Evolutionary conservation across 2,329 filamentous ascomycete genomes (phyloP).

Genomic region (Amauroascus niger): DNA sequence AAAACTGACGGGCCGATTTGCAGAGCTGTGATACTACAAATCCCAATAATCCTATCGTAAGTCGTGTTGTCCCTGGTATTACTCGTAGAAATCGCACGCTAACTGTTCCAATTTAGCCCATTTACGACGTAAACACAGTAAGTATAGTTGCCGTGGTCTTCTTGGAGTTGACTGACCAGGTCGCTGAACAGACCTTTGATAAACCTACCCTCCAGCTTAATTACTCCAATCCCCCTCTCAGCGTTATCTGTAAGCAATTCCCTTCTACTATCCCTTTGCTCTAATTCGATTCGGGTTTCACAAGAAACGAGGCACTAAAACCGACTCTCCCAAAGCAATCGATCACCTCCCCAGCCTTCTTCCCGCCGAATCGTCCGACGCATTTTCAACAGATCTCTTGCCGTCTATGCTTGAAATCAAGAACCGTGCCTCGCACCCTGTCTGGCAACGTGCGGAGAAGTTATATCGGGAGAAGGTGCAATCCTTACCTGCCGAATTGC

Average conservation of each 20-base stretch:
- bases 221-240: constrained; percentile 51
- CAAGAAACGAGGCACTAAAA: neutral
- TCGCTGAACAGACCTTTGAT: constrained; percentile 54
- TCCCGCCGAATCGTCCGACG: constrained; percentile 76
- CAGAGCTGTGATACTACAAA: constrained; percentile 34
- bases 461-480: constrained; percentile 74
- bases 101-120: constrained; percentile 40
- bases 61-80: constrained; percentile 1
- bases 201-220: constrained; percentile 73
- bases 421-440: constrained; percentile 57
- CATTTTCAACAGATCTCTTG: constrained; percentile 68
- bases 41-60: constrained; percentile 39
- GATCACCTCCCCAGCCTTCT: constrained; percentile 77
- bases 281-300: neutral
- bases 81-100: neutral
- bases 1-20: neutral
- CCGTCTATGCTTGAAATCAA: constrained; percentile 70
- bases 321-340: constrained; percentile 38
- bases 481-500: constrained; percentile 48
- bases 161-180: constrained; percentile 2
- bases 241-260: constrained; percentile 55
- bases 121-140: constrained; percentile 68
- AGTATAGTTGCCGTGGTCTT: neutral
- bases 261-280: neutral
- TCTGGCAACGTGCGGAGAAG: constrained; percentile 80